Conservation (phyloP, 2,329 filamentous ascomycete species). For the Penicillium sp. region DNA sequence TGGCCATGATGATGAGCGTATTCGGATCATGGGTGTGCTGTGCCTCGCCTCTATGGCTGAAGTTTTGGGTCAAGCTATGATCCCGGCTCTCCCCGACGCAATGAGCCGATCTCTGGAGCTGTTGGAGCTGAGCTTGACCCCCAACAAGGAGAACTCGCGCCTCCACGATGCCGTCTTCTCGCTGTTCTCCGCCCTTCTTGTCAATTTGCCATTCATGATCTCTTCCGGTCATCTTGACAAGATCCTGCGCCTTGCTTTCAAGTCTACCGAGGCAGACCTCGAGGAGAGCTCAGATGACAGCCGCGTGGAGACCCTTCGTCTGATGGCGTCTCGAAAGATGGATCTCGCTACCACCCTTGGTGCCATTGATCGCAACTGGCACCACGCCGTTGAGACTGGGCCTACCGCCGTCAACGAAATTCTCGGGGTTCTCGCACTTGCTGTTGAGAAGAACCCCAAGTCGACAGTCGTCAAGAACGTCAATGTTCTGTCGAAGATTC, state of each 20-base stretch:
- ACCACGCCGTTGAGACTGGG: constrained; percentile 62
- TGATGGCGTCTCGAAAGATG: constrained; percentile 71
- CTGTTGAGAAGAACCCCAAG: constrained; percentile 78
- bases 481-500: constrained; percentile 63
- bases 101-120: constrained; percentile 72
- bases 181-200: constrained; percentile 75
- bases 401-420: constrained; percentile 68
- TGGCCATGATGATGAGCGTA: constrained; percentile 68
- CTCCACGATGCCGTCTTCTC: constrained; percentile 82
- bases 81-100: constrained; percentile 76
- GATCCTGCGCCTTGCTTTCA: constrained; percentile 70
- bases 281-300: constrained; percentile 64
- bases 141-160: constrained; percentile 57
- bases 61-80: constrained; percentile 80
- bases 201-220: constrained; percentile 87
- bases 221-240: constrained; percentile 72
- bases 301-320: constrained; percentile 68
- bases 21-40: constrained; percentile 81
- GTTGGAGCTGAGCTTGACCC: constrained; percentile 63
- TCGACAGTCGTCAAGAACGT: constrained; percentile 75
- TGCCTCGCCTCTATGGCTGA: constrained; percentile 89
- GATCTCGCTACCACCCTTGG: constrained; percentile 74
- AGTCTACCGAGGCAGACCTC: constrained; percentile 65
- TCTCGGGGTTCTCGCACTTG: constrained; percentile 67
- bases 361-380: constrained; percentile 73